These are phyloP conservation scores for Plasmodium gonderi DNA, from an alignment of 169 alveolate genomes.

Conservation along the genomic window DNA sequence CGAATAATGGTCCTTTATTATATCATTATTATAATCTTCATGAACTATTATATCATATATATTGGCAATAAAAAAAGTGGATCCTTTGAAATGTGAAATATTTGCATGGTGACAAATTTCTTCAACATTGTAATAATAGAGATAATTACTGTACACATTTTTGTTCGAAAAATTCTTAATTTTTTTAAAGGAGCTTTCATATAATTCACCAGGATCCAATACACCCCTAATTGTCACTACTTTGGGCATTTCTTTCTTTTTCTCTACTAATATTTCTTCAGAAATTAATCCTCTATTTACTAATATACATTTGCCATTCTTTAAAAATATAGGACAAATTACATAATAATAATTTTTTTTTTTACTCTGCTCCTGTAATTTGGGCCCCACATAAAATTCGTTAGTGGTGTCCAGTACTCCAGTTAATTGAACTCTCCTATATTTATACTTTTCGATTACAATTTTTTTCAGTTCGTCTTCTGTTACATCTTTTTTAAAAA, in stretches of 20 bases:
- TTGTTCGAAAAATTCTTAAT: slow-evolving; percentile 57
- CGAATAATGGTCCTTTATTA: slow-evolving; percentile 18
- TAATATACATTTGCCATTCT: slow-evolving; percentile 83
- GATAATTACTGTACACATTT: slow-evolving; percentile 73
- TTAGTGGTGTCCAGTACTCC: slow-evolving; percentile 88
- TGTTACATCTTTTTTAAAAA: slow-evolving; percentile 32
- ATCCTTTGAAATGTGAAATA: slow-evolving; percentile 73
- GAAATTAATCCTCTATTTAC: slow-evolving; percentile 88
- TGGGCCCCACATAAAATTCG: slow-evolving; percentile 87
- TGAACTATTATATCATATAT: slow-evolving; percentile 86
- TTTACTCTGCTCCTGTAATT: slow-evolving; percentile 76
- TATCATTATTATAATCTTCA: slow-evolving; percentile 78
- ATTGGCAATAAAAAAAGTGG: slow-evolving; percentile 78
- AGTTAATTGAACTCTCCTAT: slow-evolving; percentile 79
- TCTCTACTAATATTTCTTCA: slow-evolving; percentile 69
- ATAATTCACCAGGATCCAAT: slow-evolving; percentile 86
- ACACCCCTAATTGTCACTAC: slow-evolving; percentile 88
- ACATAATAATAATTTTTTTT: slow-evolving; percentile 79
- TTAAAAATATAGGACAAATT: slow-evolving; percentile 86
- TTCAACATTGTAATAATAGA: slow-evolving; percentile 80
- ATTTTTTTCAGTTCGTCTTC: slow-evolving; percentile 63
- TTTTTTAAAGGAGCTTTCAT: slow-evolving; percentile 63
- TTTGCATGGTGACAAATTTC: slow-evolving; percentile 80
- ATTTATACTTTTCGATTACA: slow-evolving; percentile 61
- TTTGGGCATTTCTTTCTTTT: slow-evolving; percentile 81